Percentiles rank a stretch among this genome's conserved stretches.
Evolutionary conservation across 345 rosid species (phyloP).

Genomic region (Eutrema japonicum): DNA sequence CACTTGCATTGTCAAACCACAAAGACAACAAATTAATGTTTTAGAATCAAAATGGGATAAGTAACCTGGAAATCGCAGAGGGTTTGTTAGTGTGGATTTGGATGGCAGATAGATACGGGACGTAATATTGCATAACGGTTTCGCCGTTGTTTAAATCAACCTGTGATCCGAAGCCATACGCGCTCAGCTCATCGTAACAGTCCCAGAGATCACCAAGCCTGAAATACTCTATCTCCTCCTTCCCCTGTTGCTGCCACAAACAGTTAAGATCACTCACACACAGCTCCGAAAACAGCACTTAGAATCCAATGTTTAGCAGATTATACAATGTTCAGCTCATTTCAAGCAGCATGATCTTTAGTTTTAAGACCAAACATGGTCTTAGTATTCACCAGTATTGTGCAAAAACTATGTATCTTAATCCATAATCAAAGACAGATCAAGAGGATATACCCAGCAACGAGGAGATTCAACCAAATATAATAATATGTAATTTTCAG

Average conservation of each 20-base stretch:
- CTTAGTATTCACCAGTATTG: neutral
- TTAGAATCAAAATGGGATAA: neutral
- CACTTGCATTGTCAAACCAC: conserved; percentile 4
- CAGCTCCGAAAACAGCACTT: conserved; percentile 41
- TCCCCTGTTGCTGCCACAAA: conserved; percentile 56
- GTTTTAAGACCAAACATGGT: neutral
- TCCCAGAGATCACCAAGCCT: conserved; percentile 72
- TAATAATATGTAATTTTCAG: conserved; percentile 9
- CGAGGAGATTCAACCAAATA: conserved; percentile 24
- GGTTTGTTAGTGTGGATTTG: conserved; percentile 62
- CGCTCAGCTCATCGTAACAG: conserved; percentile 73
- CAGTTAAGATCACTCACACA: conserved; percentile 45
- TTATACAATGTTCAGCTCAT: neutral
- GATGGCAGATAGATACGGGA: conserved; percentile 74
- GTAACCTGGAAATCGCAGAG: conserved; percentile 59
- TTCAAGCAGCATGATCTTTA: conserved; percentile 18
- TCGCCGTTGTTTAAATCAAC: conserved; percentile 49
- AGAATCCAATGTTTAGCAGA: conserved; percentile 5
- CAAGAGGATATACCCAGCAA: conserved; percentile 10
- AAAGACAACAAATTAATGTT: neutral
- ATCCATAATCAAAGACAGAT: neutral
- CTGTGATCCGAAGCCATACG: conserved; percentile 62
- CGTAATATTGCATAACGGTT: conserved; percentile 59
- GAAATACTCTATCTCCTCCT: conserved; percentile 58
- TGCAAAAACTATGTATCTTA: neutral